Evolutionary conservation across 345 rosid genomes (phyloP).

Genomic region (Trapa bicornis): DNA sequence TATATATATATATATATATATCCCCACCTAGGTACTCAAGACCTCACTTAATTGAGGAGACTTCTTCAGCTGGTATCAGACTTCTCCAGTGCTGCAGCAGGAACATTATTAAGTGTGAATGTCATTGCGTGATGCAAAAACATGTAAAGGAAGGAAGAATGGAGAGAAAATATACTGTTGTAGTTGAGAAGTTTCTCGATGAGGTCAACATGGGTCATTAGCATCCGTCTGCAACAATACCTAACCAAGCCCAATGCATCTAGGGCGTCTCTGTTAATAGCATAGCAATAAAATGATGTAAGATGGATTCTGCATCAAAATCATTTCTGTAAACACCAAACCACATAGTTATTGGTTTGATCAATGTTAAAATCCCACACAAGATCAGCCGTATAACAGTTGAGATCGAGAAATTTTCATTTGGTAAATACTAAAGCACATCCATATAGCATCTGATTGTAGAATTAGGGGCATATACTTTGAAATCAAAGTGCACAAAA

Average conservation of each 20-base stretch:
- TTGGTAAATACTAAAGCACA: not conserved
- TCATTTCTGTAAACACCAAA: not conserved
- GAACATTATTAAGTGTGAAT: not conserved
- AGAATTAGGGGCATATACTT: not conserved
- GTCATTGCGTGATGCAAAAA: not conserved
- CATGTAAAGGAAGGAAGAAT: slow-evolving; percentile 5
- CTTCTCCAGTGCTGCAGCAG: slow-evolving; percentile 63
- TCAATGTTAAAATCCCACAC: not conserved
- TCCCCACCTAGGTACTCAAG: too few relatives aligned
- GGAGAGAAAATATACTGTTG: slow-evolving; percentile 48
- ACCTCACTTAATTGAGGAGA: too few relatives aligned
- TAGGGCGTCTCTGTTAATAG: slow-evolving; percentile 87
- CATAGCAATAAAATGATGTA: slow-evolving; percentile 10
- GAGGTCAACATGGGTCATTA: slow-evolving; percentile 98
- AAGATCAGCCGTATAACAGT: not conserved
- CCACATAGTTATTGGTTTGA: not conserved
- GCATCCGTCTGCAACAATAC: slow-evolving; percentile 96
- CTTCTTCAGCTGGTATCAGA: slow-evolving; percentile 30
- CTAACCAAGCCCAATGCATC: slow-evolving; percentile 84
- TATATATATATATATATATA: too few relatives aligned
- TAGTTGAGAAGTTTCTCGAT: slow-evolving; percentile 98
- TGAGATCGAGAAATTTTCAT: not conserved
- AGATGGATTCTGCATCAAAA: not conserved
- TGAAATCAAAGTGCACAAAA: not conserved
- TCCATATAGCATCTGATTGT: not conserved